Evolutionary conservation across 148 eudicot species (phyloP), one percentile per base, ranked within the genome.

Genomic region (Bassia scoparia): DNA sequence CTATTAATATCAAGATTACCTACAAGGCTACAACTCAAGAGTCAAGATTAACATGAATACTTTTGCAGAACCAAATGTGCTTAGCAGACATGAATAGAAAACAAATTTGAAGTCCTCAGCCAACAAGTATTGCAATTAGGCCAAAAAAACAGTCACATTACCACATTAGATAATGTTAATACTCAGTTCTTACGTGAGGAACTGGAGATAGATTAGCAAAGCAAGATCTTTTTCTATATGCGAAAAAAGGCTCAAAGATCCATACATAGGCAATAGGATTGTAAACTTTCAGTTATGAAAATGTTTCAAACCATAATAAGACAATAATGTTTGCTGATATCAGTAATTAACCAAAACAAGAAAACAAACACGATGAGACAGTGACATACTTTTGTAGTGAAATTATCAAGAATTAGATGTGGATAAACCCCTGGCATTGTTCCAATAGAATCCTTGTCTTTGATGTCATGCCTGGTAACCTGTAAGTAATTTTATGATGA

Each of bases 401-500:
- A 92, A 80, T 95, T 95, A 69, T 87, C 75, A 23, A 90, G 86
- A 71, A 95, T 81, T 70, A 95, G 81, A 88, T 89, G 97, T 44
- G 99, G 99, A 78, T 91, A 87, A 61, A 87, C 96, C 82, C 91
- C 96, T 18, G 99, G 89, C 93, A 95, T 90, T 14, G 96, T 95
- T 71, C 99, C 99, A 55, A 95, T 88, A n/a, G 93, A 84, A 65
- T 89, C 85, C 77, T 85, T 91, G 80, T 95, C 99, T 81, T 95
- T 95, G 61, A 89, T 88, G 80, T 91, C 97, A 81, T 95, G 99
- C 75, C 99, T 91, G 37, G 96, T 95, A 44, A 95, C 99, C 99
- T 95, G 67, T 69, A 87, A 23, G 74, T 18, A 67, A 76, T 20
- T n/a, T 35, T 29, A 43, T 63, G 43, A 46, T 75, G 34, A 68